phyloP scores from a whole-genome alignment of 495 filamentous ascomycete species.

The Glutinoglossum americanum region DNA sequence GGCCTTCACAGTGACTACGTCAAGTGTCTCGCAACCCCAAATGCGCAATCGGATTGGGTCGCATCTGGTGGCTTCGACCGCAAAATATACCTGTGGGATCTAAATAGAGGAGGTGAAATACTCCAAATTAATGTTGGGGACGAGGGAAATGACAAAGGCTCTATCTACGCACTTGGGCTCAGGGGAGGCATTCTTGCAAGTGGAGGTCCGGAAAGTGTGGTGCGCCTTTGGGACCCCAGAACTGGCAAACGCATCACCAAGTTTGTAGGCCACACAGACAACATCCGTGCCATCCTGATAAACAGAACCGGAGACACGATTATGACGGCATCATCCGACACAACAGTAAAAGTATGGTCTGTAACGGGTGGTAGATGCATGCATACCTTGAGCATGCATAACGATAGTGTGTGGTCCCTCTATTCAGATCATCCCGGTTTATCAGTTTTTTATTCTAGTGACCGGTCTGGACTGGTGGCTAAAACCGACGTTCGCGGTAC shows the following conservation, averaged over 20 bases:
- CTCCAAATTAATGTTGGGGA: constrained; percentile 70
- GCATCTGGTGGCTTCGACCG: constrained; percentile 91
- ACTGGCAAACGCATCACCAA: constrained; percentile 83
- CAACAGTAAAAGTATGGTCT: constrained; percentile 95
- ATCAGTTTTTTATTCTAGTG: constrained; percentile 80
- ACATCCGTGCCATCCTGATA: constrained; percentile 74
- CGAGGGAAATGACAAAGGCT: constrained; percentile 64
- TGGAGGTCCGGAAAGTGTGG: constrained; percentile 84
- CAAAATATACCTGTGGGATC: constrained; percentile 81
- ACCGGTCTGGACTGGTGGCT: constrained; percentile 74
- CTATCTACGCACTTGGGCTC: constrained; percentile 73
- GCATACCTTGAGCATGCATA: constrained; percentile 97
- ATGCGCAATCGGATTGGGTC: constrained; percentile 56
- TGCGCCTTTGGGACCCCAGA: constrained; percentile 80
- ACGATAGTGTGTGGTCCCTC: constrained; percentile 91
- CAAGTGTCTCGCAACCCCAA: constrained; percentile 72
- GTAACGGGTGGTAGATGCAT: constrained; percentile 84
- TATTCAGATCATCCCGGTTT: constrained; percentile 74
- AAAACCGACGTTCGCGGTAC: constrained; percentile 74
- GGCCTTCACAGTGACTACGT: constrained; percentile 92
- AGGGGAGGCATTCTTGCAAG: constrained; percentile 62
- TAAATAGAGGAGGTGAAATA: constrained; percentile 65
- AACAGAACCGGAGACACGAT: constrained; percentile 75
- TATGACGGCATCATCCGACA: constrained; percentile 86
- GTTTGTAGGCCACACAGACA: constrained; percentile 95